Evolutionary conservation across 148 eudicot genomes (phyloP), one percentile per base, ranked within the genome.

Genomic region (Spergularia marina): DNA sequence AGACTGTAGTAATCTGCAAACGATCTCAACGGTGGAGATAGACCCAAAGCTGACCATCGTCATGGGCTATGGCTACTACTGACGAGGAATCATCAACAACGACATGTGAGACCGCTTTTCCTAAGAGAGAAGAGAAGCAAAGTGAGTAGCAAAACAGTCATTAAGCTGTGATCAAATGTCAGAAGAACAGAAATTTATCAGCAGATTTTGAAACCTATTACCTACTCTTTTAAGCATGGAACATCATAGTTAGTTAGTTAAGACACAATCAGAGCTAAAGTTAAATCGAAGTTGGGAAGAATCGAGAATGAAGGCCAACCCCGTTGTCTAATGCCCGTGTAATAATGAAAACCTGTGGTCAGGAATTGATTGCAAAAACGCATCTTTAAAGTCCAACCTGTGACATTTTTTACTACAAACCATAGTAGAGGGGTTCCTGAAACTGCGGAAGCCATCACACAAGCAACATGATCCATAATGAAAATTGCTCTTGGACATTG

Each of bases 31-130:
- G 52, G 20, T 67, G 91, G 65, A 76, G 61, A 76, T 90, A 90
- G 68, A 94, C 84, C 75, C 52, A 80, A 78, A 94, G 79, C 83
- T 87, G 83, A 76, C 83, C 83, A 65, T 68, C 84, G 62, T 82
- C 85, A 72, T 86, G 80, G 30, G 97, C 98, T 73, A 94, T 73
- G 16, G 97, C 97, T 21, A 91, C 66, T 63, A 80, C 77, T 64
- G 88, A 83, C 6, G 84, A 71, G 73, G 93, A 84, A 68, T 82
- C 83, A 86, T 83, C 89, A 15, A 84, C 83, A 23, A 89, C 84
- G n/a, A 94, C 82, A 74, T 82, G 89, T n/a, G 92, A 87, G 58
- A 89, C 84, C 11, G 75, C 76, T 75, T 77, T 65, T 72, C 89
- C 98, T 94, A 87, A 58, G 14, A 30, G 21, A 70, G 47, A 54